Evolutionary conservation across 345 rosid species (phyloP).

Genomic region (Bruguiera sexangula): DNA sequence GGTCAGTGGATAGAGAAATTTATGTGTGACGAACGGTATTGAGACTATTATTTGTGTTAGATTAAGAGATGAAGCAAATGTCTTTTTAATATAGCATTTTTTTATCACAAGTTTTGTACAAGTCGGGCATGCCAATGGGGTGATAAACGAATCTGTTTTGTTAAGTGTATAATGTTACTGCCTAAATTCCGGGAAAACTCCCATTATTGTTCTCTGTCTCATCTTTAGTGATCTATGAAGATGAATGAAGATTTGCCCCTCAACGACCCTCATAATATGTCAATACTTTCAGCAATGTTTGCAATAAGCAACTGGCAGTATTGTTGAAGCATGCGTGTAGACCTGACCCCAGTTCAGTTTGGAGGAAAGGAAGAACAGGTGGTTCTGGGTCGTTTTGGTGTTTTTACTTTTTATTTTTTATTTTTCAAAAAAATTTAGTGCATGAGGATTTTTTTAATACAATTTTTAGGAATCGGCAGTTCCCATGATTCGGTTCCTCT

Average conservation of each 20-base stretch:
- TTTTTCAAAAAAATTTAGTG: no score
- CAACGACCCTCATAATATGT: background rate
- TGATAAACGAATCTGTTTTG: conserved; percentile 24
- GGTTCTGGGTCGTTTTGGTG: no score
- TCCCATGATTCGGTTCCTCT: no score
- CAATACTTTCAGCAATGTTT: background rate
- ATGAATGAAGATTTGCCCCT: background rate
- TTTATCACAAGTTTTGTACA: conserved; percentile 15
- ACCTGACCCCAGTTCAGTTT: no score
- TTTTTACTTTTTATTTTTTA: no score
- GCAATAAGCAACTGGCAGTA: no score
- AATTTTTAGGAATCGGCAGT: no score
- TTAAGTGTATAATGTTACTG: conserved; percentile 12
- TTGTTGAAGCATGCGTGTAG: no score
- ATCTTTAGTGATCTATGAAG: background rate
- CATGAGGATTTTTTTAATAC: no score
- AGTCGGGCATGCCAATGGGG: conserved; percentile 24
- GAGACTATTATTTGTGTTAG: conserved; percentile 22
- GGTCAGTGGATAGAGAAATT: conserved; percentile 21
- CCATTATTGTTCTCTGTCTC: background rate
- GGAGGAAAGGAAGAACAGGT: no score
- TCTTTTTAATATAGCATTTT: conserved; percentile 24
- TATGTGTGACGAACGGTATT: conserved; percentile 31
- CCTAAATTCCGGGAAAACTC: background rate
- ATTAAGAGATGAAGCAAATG: conserved; percentile 18